Evolutionary conservation across 345 rosid genomes (phyloP), one percentile per base, ranked within the genome.

Genomic region (Punica granatum): DNA sequence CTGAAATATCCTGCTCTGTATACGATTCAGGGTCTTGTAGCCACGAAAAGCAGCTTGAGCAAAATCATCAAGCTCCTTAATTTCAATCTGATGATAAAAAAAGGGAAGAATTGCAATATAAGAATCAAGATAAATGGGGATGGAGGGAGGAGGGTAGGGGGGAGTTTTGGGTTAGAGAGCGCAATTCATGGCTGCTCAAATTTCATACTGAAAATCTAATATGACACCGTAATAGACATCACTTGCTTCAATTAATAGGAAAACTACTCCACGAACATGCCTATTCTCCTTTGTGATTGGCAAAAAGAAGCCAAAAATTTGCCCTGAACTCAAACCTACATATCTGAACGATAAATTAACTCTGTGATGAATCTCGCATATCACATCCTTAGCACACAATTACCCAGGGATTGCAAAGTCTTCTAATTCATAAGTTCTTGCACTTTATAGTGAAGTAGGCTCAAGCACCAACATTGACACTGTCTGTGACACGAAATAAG

Each of bases 31-130:
- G 61, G 94, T 75, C 70, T 89, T 89, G 80, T 93, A 93, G 67
- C 98, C 98, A 76, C 67, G 92, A 76, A 93, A 93, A 78, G 98
- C 98, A 77, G 92, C 94, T 87, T 89, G 97, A 71, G 92, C 97
- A 63, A 93, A 85, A 72, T 89, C 92, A 81, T 93, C 98, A 56
- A 93, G 74, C 72, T 93, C 98, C 80, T 79, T 85, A 74, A 93
- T 90, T 79, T 93, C 98, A 73, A 93, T 89, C 98, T 93, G 77
- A 69, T 54, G 77, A 36, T 51, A 23, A n/a, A 56, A 34, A 11
- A 58, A 59, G 63, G 51, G 59, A 78, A 66, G 67, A 68, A 58
- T 62, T 37, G 49, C 15, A 54, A 63, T 70, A 65, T 7, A 41
- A 69, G 63, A 73, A 64, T 58, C 63, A 66, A 74, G 54, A 51